Evolutionary conservation across 2,329 filamentous ascomycete species (phyloP).

Genomic region (Ophiostoma sp.): DNA sequence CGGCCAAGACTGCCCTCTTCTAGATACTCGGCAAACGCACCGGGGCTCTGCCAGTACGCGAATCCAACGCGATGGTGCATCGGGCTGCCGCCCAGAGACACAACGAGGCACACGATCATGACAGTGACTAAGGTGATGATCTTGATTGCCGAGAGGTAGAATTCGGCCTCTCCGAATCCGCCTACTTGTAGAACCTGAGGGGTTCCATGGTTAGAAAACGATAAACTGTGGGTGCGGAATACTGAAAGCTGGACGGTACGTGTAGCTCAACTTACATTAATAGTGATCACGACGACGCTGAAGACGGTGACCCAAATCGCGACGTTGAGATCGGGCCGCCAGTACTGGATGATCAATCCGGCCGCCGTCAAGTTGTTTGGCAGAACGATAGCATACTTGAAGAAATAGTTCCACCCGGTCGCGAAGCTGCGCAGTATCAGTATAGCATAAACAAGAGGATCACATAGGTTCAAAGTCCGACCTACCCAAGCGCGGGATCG

Average conservation of each 20-base stretch:
- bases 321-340: not conserved
- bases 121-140: not conserved
- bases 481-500: not conserved
- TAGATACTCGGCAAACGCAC: not conserved
- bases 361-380: conserved; percentile 4
- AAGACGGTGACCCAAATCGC: not conserved
- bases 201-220: no score
- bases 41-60: not conserved
- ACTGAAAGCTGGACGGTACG: no score
- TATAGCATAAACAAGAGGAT: not conserved
- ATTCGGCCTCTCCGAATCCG: conserved; percentile 1
- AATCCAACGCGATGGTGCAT: not conserved
- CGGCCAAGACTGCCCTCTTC: not conserved
- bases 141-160: not conserved
- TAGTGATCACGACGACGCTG: not conserved
- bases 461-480: not conserved
- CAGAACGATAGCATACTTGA: not conserved
- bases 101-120: not conserved
- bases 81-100: not conserved
- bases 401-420: not conserved
- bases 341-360: not conserved
- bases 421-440: not conserved
- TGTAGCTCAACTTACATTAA: not conserved
- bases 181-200: not conserved
- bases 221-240: no score